Conservation (phyloP, 2,329 filamentous ascomycete genomes). For the Nannizziopsis arthrosporioides region DNA sequence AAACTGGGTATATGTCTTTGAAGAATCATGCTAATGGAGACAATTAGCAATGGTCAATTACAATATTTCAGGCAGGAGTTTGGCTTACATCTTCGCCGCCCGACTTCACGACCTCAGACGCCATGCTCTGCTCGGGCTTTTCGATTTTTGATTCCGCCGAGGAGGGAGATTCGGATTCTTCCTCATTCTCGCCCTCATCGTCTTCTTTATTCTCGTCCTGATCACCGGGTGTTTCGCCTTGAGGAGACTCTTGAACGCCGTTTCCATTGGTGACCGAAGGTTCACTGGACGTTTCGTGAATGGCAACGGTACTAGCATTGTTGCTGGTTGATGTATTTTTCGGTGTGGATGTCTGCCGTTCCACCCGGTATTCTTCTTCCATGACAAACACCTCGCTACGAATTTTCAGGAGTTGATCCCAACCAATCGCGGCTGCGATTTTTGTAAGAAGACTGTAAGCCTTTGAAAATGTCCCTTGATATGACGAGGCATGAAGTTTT, state of each 20-base stretch:
- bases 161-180: slow-evolving; percentile 16
- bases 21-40: slow-evolving; percentile 44
- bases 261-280: slow-evolving; percentile 29
- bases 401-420: slow-evolving; percentile 91
- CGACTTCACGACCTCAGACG: slow-evolving; percentile 63
- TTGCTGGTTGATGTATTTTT: slow-evolving; percentile 42
- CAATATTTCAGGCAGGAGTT: background rate
- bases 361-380: slow-evolving; percentile 94
- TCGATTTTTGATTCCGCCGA: slow-evolving; percentile 43
- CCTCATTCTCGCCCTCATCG: slow-evolving; percentile 19
- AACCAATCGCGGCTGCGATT: slow-evolving; percentile 91
- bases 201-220: slow-evolving; percentile 20
- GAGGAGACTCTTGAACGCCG: slow-evolving; percentile 14
- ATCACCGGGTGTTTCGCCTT: slow-evolving; percentile 17
- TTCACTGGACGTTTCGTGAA: slow-evolving; percentile 54
- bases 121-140: slow-evolving; percentile 67
- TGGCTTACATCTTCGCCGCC: slow-evolving; percentile 56
- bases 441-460: slow-evolving; percentile 90
- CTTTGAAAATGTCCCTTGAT: slow-evolving; percentile 91
- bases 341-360: slow-evolving; percentile 41
- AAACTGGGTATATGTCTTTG: slow-evolving; percentile 73
- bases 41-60: slow-evolving; percentile 14
- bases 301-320: slow-evolving; percentile 66
- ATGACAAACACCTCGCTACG: slow-evolving; percentile 97
- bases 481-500: slow-evolving; percentile 74